phyloP scores from a whole-genome alignment of 164 flowering plant genomes.

The Stephania yunnanensis region DNA sequence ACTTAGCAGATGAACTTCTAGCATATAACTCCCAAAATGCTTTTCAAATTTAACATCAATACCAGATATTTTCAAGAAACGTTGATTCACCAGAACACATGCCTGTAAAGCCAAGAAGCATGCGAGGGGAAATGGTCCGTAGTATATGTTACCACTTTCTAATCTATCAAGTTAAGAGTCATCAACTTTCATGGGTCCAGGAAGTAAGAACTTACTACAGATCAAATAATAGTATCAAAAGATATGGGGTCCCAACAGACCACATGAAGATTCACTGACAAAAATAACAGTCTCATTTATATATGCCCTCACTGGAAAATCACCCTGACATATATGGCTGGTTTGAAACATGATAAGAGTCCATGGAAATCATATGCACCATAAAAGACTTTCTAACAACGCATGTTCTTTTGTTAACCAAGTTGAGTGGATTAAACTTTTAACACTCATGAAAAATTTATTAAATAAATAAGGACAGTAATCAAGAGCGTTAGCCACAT shows the following conservation, averaged over 20 bases:
- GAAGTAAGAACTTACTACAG: neutral
- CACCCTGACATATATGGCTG: neutral
- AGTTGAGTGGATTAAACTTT: neutral
- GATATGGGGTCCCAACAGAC: neutral
- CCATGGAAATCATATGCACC: neutral
- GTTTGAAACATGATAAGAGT: neutral
- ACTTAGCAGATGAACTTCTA: neutral
- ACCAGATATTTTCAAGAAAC: neutral
- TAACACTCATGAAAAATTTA: neutral
- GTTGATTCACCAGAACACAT: neutral
- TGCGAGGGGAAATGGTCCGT: neutral
- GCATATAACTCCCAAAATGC: neutral
- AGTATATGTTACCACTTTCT: neutral
- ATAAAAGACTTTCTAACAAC: neutral
- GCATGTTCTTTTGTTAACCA: neutral
- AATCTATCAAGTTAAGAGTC: neutral
- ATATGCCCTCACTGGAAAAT: neutral
- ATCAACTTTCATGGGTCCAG: neutral
- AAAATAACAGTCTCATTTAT: neutral
- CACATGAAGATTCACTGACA: neutral
- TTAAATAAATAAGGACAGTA: neutral
- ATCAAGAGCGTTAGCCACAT: neutral
- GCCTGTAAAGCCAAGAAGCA: neutral
- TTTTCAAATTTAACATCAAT: neutral
- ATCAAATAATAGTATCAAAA: neutral